These are phyloP conservation scores for Colletotrichum tropicale DNA, from an alignment of 2,329 filamentous ascomycete species.

Conservation along the genomic window DNA sequence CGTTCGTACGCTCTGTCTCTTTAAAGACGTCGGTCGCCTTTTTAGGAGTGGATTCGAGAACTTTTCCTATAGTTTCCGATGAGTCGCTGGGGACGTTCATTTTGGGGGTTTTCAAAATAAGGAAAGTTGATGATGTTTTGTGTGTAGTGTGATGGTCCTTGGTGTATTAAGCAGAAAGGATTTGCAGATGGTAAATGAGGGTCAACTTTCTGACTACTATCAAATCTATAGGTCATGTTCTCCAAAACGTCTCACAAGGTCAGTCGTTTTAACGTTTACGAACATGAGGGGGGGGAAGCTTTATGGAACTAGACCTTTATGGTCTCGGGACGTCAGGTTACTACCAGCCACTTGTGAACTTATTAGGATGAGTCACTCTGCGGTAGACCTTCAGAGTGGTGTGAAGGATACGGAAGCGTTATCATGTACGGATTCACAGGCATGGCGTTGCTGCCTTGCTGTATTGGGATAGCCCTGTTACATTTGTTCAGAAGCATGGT, in stretches of 20 bases:
- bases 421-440: not conserved
- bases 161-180: too few relatives aligned
- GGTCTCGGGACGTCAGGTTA: not conserved
- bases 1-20: fast-evolving
- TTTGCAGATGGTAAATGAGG: not conserved
- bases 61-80: not conserved
- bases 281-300: not conserved
- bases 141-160: too few relatives aligned
- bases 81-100: not conserved
- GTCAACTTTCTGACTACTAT: fast-evolving
- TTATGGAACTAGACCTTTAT: not conserved
- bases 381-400: too few relatives aligned
- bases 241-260: not conserved
- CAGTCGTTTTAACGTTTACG: not conserved
- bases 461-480: not conserved
- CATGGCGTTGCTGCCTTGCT: not conserved
- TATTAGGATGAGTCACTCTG: not conserved
- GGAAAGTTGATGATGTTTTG: not conserved
- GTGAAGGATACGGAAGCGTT: not conserved
- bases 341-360: not conserved
- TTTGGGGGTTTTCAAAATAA: not conserved
- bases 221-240: not conserved
- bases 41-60: not conserved
- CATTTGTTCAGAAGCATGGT: not conserved
- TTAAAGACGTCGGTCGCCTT: fast-evolving